Conservation (phyloP, 176 grass and related monocot genomes). For the Aegilops longissima region DNA sequence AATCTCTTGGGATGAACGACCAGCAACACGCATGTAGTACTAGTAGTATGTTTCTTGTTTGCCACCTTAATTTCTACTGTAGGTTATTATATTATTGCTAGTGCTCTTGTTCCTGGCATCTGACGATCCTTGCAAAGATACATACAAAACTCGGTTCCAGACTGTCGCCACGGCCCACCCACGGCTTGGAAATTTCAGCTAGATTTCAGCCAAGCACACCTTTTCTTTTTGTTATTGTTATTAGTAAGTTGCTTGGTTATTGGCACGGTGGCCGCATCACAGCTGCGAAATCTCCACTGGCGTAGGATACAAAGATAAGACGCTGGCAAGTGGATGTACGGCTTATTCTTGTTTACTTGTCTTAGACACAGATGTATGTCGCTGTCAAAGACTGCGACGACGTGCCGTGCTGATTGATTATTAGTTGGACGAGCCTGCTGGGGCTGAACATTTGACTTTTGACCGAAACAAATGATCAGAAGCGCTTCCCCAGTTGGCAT, state of each 20-base stretch:
- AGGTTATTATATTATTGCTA: not conserved
- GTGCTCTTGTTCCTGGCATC: not conserved
- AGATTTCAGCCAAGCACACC: not conserved
- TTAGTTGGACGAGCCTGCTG: not conserved
- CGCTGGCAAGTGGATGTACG: not conserved
- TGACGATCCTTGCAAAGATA: not conserved
- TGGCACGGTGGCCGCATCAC: not conserved
- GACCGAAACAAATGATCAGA: not conserved
- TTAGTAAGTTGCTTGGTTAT: not conserved
- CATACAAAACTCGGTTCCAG: not conserved
- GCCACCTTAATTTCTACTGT: not conserved
- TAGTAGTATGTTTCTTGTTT: not conserved
- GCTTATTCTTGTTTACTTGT: slow-evolving; percentile 19
- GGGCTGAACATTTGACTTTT: slow-evolving; percentile 10
- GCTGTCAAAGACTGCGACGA: not conserved
- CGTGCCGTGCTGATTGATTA: not conserved
- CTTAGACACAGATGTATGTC: not conserved
- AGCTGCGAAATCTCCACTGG: not conserved
- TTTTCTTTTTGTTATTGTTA: not conserved
- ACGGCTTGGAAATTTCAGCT: slow-evolving; percentile 8
- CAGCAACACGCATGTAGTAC: not conserved
- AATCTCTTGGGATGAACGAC: not conserved
- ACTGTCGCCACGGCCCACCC: not conserved
- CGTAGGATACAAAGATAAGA: not conserved
- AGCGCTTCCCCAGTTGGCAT: not conserved